These are phyloP conservation scores for Punctularia strigosozonata DNA, from an alignment of 768 basidiomycete species.

Conservation along the genomic window DNA sequence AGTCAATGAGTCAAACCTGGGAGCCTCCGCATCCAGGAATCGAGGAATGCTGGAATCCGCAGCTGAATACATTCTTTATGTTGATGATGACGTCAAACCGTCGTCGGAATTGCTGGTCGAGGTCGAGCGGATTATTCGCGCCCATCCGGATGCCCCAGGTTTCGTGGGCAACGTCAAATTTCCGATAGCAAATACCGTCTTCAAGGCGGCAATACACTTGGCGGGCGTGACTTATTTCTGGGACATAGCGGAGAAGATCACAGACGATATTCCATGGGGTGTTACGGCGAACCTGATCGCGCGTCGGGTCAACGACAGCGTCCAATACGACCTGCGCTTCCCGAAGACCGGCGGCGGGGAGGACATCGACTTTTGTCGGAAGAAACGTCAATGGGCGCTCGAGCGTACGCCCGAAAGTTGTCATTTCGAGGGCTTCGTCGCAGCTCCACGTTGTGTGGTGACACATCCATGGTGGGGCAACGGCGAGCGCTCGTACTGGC, in stretches of 20 bases:
- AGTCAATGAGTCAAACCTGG: constrained; percentile 32
- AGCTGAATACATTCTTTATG: constrained; percentile 45
- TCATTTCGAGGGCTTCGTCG: constrained; percentile 37
- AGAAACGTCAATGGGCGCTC: constrained; percentile 29
- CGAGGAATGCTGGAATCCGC: constrained; percentile 41
- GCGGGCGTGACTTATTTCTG: constrained; percentile 51
- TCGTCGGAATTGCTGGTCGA: constrained; percentile 28
- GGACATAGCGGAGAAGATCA: constrained; percentile 43
- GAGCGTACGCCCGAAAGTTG: constrained; percentile 16
- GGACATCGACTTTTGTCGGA: constrained; percentile 47
- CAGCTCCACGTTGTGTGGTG: constrained; percentile 36
- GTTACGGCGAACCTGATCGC: constrained; percentile 48
- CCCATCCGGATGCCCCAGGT: constrained; percentile 34
- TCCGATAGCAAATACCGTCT: constrained; percentile 33
- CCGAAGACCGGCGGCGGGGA: constrained; percentile 59
- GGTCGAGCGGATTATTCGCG: constrained; percentile 34
- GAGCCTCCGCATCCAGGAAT: constrained; percentile 45
- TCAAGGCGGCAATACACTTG: constrained; percentile 42
- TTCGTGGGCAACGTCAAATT: constrained; percentile 43
- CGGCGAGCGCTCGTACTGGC: constrained; percentile 32
- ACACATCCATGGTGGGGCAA: constrained; percentile 49
- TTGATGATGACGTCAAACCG: constrained; percentile 49
- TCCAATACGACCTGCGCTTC: constrained; percentile 34
- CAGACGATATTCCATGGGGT: constrained; percentile 39
- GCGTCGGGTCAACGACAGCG: constrained; percentile 31